Percentiles rank a stretch among this genome's conserved stretches.
These are phyloP conservation scores for Fusarium udum DNA, from an alignment of 2,329 filamentous ascomycete genomes.

Conservation along the genomic window DNA sequence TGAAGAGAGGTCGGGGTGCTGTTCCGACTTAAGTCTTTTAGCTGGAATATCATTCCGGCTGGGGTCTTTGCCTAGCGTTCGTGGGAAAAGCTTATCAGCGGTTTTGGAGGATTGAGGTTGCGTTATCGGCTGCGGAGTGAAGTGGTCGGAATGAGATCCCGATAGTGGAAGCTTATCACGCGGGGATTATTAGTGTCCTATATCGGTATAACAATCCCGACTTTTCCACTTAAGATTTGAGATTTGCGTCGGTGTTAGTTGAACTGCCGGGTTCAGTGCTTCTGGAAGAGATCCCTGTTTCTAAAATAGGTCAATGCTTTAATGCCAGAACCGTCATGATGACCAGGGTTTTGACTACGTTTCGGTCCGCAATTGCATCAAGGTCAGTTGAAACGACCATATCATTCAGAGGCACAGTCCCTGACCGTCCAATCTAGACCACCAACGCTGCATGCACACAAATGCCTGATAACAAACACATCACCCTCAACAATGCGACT, in stretches of 20 bases:
- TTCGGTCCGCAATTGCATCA: background rate
- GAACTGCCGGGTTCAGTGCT: background rate
- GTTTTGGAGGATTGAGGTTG: background rate
- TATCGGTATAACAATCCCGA: slow-evolving; percentile 24
- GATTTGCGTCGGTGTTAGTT: background rate
- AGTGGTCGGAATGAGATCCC: background rate
- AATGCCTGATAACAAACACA: background rate
- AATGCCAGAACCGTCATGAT: background rate
- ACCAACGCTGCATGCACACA: background rate
- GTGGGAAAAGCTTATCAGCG: slow-evolving; percentile 19
- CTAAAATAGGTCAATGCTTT: background rate
- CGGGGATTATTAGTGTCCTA: background rate
- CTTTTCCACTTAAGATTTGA: background rate
- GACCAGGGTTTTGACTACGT: background rate
- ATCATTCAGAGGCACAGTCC: background rate
- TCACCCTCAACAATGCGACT: background rate
- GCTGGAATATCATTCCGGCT: slow-evolving; percentile 3
- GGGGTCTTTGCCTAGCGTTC: slow-evolving; percentile 9
- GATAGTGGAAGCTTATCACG: background rate
- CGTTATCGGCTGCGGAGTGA: slow-evolving; percentile 20
- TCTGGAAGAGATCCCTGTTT: background rate
- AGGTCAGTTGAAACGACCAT: background rate
- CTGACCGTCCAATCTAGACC: background rate
- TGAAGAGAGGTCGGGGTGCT: slow-evolving; percentile 29
- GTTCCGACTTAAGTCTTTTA: slow-evolving; percentile 35